These are phyloP conservation scores for Kwoniella mangroviensis DNA, from an alignment of 768 basidiomycete species.

Conservation along the genomic window DNA sequence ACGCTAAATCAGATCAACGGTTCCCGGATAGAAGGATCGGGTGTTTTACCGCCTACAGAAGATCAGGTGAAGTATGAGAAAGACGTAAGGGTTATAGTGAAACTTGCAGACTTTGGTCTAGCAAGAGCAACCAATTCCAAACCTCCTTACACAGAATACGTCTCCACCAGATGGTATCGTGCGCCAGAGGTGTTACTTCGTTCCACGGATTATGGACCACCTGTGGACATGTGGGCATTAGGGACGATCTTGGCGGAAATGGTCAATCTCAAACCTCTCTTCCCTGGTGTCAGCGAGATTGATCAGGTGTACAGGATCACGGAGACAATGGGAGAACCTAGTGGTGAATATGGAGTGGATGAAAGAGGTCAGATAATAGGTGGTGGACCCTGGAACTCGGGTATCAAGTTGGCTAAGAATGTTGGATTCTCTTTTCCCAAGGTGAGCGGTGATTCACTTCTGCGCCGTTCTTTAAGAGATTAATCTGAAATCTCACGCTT, in stretches of 20 bases:
- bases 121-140: conserved; percentile 83
- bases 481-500: not conserved
- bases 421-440: conserved; percentile 89
- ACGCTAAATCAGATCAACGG: conserved; percentile 63
- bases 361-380: conserved; percentile 71
- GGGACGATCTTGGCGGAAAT: conserved; percentile 98
- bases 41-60: not conserved
- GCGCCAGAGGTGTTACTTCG: conserved; percentile 94
- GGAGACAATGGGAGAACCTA: conserved; percentile 90
- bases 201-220: conserved; percentile 90
- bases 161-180: conserved; percentile 99
- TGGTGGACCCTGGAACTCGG: conserved; percentile 84
- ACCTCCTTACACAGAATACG: conserved; percentile 98
- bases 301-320: conserved; percentile 92
- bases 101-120: conserved; percentile 97
- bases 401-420: conserved; percentile 81
- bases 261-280: conserved; percentile 90
- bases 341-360: conserved; percentile 79
- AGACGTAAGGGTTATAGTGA: conserved; percentile 95
- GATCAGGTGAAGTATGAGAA: conserved; percentile 63
- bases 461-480: not conserved
- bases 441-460: conserved; percentile 61
- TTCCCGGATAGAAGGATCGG: conserved; percentile 15
- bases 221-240: conserved; percentile 99
- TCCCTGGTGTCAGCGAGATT: conserved; percentile 88